Percentiles rank a stretch among this genome's conserved stretches.
Conservation (phyloP, 2,329 filamentous ascomycete species). For the Aspergillus chevalieri region DNA sequence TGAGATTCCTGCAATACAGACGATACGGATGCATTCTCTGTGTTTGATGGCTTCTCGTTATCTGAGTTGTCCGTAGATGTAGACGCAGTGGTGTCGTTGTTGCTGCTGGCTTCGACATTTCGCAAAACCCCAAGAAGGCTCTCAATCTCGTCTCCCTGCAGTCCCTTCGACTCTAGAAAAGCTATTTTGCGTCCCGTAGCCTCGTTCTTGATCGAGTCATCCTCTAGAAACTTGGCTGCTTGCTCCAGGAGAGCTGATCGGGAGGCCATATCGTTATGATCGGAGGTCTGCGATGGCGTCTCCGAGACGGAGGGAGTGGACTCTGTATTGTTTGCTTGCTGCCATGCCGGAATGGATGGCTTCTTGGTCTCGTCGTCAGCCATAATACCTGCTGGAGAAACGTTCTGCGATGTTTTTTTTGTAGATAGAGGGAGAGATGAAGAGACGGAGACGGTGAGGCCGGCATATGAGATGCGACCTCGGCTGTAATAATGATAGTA, state of each 20-base stretch:
- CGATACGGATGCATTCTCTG: background rate
- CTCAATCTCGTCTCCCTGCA: conserved; percentile 62
- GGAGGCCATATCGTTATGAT: conserved; percentile 14
- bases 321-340: conserved; percentile 27
- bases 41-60: conserved; percentile 1
- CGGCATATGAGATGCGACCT: conserved; percentile 10
- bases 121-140: conserved; percentile 50
- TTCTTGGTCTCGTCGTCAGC: conserved; percentile 27
- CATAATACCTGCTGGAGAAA: conserved; percentile 18
- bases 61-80: conserved; percentile 1
- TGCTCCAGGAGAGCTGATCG: conserved; percentile 52
- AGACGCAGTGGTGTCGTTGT: conserved; percentile 11
- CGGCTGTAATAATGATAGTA: conserved; percentile 10
- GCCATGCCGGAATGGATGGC: conserved; percentile 36
- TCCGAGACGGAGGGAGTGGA: conserved; percentile 11
- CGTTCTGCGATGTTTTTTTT: background rate
- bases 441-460: conserved; percentile 2
- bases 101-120: conserved; percentile 23
- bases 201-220: conserved; percentile 64
- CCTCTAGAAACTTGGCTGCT: conserved; percentile 68
- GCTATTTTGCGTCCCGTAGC: conserved; percentile 65
- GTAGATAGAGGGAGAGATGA: background rate
- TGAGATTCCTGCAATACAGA: conserved; percentile 7
- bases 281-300: conserved; percentile 17
- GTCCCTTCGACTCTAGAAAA: conserved; percentile 72